Evolutionary conservation across 1,284 basidiomycete species (phyloP), one percentile per base, ranked within the genome.

Genomic region (Entoloma clypeatum): DNA sequence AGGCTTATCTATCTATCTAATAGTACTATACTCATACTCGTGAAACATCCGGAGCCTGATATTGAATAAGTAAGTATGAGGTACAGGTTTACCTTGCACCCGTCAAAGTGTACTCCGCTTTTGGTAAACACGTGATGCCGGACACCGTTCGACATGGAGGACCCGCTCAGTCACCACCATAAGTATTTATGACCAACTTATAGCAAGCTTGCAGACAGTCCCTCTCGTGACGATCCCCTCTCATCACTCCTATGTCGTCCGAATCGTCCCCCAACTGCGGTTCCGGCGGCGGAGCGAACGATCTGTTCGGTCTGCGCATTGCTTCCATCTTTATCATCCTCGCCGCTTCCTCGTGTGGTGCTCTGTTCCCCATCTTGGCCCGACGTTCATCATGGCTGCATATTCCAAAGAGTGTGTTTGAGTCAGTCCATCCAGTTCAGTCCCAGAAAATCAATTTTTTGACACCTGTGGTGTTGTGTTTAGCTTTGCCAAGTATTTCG

Each of bases 401-500:
- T 44, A 71, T 93, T 2, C 89, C 90, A 2, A 72, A 69, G 36
- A 47, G 60, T 8, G 65, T 84, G 2, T 92, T 88, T 51, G 84
- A 93, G 87, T 91, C 43, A 44, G 86, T 68, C 3, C 21, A 24
- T 22, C 57, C 28, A 8, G 21, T 16, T 17, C 19, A 14, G n/a
- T n/a, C n/a, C 36, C 37, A 31, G 22, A 22, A 16, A 24, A 21
- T 28, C 10, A 29, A 35, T 13, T 21, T 45, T 31, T 35, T 25
- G 27, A 48, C 7, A 44, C 54, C 16, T 58, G 56, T 50, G 52
- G 51, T 36, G 24, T 41, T 21, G 17, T 7, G 29, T 24, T 29
- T 47, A 86, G 86, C 33, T 92, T 95, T 58, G 86, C 88, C 21
- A 96, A 95, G 64, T 98, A 88, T 67, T 97, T 97, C 65, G 95